These are phyloP conservation scores for Fusarium multiceps DNA, from an alignment of 2,329 filamentous ascomycete genomes.

Conservation along the genomic window DNA sequence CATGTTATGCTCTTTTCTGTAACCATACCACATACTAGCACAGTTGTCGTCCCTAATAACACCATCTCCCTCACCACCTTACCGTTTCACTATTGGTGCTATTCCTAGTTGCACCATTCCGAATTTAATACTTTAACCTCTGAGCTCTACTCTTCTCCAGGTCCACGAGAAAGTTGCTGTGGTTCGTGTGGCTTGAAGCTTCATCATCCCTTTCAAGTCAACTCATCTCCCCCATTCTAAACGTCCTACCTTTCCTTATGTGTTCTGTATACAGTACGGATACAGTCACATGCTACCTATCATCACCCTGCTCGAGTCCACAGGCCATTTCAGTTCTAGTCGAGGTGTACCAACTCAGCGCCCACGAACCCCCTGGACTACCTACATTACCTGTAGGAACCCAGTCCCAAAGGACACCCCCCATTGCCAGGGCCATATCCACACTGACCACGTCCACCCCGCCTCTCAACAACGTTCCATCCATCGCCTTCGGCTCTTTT, in stretches of 20 bases:
- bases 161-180: conserved; percentile 15
- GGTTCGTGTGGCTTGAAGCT: conserved; percentile 39
- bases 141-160: conserved; percentile 25
- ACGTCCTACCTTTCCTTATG: conserved; percentile 1
- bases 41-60: not conserved
- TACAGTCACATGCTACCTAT: conserved; percentile 18
- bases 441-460: conserved; percentile 48
- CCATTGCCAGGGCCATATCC: conserved; percentile 42
- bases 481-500: conserved; percentile 44
- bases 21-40: conserved; percentile 4
- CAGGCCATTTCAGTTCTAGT: conserved; percentile 28
- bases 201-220: conserved; percentile 24
- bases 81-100: not conserved
- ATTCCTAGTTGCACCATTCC: conserved; percentile 22
- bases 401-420: conserved; percentile 33
- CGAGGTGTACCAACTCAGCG: conserved; percentile 22
- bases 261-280: conserved; percentile 13
- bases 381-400: conserved; percentile 33
- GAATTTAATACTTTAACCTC: conserved; percentile 22
- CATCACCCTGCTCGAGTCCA: conserved; percentile 22
- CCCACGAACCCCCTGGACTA: conserved; percentile 30
- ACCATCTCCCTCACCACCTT: not conserved
- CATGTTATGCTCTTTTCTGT: not conserved
- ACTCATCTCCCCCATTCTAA: not conserved
- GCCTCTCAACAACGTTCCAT: conserved; percentile 50